phyloP scores from a whole-genome alignment of 106 monocot species.

The Acanthochlamys bracteata region DNA sequence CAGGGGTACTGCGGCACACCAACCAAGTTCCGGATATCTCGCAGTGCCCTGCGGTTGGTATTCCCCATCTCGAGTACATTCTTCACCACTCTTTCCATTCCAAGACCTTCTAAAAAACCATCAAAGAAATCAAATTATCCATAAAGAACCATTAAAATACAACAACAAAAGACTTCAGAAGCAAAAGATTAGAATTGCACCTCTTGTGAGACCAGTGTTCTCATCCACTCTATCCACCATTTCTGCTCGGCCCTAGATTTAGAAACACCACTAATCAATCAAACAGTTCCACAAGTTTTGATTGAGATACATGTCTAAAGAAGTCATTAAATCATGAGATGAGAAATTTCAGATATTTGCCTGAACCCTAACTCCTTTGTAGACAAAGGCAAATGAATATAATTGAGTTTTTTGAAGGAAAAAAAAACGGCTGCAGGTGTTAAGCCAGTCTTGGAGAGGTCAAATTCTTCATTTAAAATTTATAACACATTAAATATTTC shows the following conservation, averaged over 20 bases:
- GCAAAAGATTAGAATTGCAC: conserved; percentile 4
- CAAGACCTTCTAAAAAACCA: conserved; percentile 17
- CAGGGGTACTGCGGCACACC: conserved; percentile 30
- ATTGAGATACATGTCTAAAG: neutral
- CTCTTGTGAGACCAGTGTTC: conserved; percentile 11
- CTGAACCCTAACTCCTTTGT: no score
- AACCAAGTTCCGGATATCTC: conserved; percentile 63
- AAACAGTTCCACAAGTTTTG: neutral
- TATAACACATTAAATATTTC: no score
- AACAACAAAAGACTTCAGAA: neutral
- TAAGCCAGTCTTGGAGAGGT: no score
- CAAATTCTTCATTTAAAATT: no score
- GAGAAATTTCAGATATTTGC: no score
- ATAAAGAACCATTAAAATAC: neutral
- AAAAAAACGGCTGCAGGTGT: no score
- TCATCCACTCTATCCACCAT: conserved; percentile 17
- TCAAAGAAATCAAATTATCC: neutral
- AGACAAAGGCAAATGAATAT: no score
- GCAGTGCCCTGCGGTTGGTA: conserved; percentile 60
- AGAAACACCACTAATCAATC: neutral
- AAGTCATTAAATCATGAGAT: no score
- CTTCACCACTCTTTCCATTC: conserved; percentile 37
- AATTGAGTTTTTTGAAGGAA: no score
- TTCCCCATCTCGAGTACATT: conserved; percentile 21
- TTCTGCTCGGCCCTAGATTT: neutral